Conservation (phyloP, 164 flowering plant species). For the Aristolochia californica region DNA sequence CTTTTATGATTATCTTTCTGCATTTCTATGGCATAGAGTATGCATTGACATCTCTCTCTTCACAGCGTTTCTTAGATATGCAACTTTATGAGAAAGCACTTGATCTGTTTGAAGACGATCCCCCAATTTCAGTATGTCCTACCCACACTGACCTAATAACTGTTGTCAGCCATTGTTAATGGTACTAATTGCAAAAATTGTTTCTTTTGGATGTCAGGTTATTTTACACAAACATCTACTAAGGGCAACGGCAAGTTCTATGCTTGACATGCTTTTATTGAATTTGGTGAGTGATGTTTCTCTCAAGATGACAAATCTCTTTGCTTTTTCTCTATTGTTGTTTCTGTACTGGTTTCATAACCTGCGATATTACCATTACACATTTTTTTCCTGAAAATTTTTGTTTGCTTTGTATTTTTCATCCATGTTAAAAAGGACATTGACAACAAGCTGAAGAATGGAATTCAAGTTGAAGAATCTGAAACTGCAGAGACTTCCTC, state of each 20-base stretch:
- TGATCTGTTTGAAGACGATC: conserved; percentile 90
- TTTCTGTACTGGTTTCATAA: background rate
- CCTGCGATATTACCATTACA: background rate
- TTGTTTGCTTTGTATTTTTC: background rate
- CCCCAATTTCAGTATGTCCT: conserved; percentile 60
- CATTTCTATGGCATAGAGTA: background rate
- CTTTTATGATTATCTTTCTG: background rate
- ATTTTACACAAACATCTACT: conserved; percentile 78
- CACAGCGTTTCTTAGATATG: conserved; percentile 66
- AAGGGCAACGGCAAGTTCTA: conserved; percentile 57
- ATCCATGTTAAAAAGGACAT: conserved; percentile 40
- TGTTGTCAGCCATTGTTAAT: background rate
- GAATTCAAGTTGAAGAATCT: conserved; percentile 58
- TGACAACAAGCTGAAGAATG: conserved; percentile 76
- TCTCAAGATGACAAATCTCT: background rate
- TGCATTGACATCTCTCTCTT: background rate
- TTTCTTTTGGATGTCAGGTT: conserved; percentile 33
- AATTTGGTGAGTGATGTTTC: conserved; percentile 43
- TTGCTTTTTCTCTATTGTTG: background rate
- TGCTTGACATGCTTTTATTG: conserved; percentile 56
- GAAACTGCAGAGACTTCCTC: conserved; percentile 34
- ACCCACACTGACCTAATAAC: background rate
- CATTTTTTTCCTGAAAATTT: background rate
- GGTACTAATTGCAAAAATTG: background rate
- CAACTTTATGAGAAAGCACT: conserved; percentile 92